Conservation (phyloP, 768 basidiomycete species). For the Boletus sp. region DNA sequence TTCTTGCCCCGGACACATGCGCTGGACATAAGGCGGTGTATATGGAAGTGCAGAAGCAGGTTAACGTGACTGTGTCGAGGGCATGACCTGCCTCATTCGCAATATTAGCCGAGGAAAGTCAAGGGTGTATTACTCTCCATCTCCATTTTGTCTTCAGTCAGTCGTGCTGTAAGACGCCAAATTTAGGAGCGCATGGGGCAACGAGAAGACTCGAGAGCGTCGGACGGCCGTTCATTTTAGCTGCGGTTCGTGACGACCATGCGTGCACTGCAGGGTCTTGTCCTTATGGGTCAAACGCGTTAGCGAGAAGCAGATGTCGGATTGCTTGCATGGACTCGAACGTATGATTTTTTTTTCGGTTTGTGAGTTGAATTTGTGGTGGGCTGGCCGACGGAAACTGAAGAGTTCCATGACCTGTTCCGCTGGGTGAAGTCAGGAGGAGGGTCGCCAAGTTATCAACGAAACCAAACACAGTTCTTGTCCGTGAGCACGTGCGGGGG, state of each 20-base stretch:
- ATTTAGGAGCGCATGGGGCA: too few species aligned
- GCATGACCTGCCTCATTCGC: background rate
- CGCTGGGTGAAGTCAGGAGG: background rate
- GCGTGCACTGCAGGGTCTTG: background rate
- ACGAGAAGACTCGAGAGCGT: background rate
- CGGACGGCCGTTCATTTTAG: background rate
- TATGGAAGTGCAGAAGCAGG: background rate
- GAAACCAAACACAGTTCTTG: too few species aligned
- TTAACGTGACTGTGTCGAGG: background rate
- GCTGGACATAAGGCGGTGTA: background rate
- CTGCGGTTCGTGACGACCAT: background rate
- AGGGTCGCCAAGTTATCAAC: too few species aligned
- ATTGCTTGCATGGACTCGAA: background rate
- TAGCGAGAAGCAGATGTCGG: background rate
- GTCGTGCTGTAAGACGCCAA: background rate
- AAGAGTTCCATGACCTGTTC: background rate
- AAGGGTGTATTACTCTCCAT: background rate
- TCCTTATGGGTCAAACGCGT: background rate
- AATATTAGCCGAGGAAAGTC: background rate
- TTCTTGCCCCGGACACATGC: conserved; percentile 2
- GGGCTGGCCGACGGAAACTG: background rate
- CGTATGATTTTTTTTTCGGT: background rate
- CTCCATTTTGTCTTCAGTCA: too few species aligned
- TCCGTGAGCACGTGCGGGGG: background rate
- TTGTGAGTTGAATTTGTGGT: background rate